A percentile compares a stretch with the other conserved stretches of the same genome.
phyloP scores from a whole-genome alignment of 371 early-diverging fungal genomes.

The Fennellomyces sp. region DNA sequence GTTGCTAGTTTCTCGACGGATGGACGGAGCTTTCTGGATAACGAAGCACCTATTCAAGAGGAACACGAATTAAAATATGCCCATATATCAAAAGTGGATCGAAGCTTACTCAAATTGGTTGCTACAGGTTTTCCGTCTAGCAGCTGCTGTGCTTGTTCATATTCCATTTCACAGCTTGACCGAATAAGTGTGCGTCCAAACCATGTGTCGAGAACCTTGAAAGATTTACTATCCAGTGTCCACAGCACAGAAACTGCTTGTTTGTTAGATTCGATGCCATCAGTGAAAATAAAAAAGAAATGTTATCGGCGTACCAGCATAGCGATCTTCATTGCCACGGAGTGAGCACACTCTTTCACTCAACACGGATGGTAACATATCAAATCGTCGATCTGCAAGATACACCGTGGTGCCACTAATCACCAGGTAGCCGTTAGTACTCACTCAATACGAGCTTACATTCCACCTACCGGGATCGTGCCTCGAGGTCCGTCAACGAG shows the following conservation, averaged over 20 bases:
- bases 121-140: constrained; percentile 66
- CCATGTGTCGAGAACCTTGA: constrained; percentile 60
- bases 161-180: constrained; percentile 81
- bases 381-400: constrained; percentile 89
- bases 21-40: constrained; percentile 53
- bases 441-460: too few relatives aligned
- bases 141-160: constrained; percentile 92
- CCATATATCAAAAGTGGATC: neutral
- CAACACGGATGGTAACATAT: constrained; percentile 96
- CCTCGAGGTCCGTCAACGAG: constrained; percentile 87
- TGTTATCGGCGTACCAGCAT: constrained; percentile 76
- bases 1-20: constrained; percentile 54
- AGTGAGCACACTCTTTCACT: constrained; percentile 90
- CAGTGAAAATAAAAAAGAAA: too few relatives aligned
- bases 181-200: constrained; percentile 86
- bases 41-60: constrained; percentile 30
- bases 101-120: constrained; percentile 39
- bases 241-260: constrained; percentile 77
- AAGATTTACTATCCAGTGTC: constrained; percentile 56
- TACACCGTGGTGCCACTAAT: constrained; percentile 93
- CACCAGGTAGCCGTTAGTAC: neutral
- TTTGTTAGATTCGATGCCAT: neutral
- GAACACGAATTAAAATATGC: neutral
- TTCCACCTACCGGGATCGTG: constrained; percentile 61
- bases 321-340: constrained; percentile 79